Percentiles rank a stretch among this genome's conserved stretches.
These are phyloP conservation scores for Filobasidium wieringae DNA, from an alignment of 768 basidiomycete species.

Conservation along the genomic window DNA sequence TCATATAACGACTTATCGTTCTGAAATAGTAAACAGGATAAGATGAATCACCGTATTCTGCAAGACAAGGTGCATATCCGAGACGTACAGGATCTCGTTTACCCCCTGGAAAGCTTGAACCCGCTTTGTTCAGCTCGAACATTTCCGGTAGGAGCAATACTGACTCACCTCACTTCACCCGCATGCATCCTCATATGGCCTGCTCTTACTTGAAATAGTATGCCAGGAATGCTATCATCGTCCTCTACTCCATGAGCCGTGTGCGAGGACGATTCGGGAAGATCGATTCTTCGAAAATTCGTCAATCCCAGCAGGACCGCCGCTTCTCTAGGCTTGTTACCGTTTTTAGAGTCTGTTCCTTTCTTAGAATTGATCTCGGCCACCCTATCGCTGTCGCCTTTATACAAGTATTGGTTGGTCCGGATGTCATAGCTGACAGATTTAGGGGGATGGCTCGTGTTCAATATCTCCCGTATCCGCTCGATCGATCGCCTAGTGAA, in stretches of 20 bases:
- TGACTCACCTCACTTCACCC: constrained; percentile 35
- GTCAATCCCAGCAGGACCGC: constrained; percentile 33
- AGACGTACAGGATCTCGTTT: constrained; percentile 27
- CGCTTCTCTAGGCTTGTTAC: constrained; percentile 20
- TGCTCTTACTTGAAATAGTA: constrained; percentile 29
- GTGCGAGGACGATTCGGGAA: neutral
- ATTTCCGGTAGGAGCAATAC: neutral
- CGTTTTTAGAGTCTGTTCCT: neutral
- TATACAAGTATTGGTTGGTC: neutral
- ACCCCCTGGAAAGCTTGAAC: constrained; percentile 38
- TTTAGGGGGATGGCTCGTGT: neutral
- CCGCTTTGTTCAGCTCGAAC: no score
- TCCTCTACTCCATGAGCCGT: neutral
- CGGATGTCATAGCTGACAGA: constrained; percentile 2
- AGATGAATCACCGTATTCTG: neutral
- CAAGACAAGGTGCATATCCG: neutral
- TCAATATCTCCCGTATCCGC: neutral
- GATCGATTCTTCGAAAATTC: constrained; percentile 12
- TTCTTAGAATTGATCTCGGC: neutral
- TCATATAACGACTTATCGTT: constrained; percentile 7
- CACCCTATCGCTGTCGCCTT: neutral
- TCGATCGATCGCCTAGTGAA: constrained; percentile 3
- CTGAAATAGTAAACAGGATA: neutral
- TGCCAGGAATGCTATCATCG: constrained; percentile 16
- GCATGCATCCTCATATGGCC: constrained; percentile 29